These are phyloP conservation scores for Leptographium lundbergii DNA, from an alignment of 2,329 filamentous ascomycete species.

Conservation along the genomic window DNA sequence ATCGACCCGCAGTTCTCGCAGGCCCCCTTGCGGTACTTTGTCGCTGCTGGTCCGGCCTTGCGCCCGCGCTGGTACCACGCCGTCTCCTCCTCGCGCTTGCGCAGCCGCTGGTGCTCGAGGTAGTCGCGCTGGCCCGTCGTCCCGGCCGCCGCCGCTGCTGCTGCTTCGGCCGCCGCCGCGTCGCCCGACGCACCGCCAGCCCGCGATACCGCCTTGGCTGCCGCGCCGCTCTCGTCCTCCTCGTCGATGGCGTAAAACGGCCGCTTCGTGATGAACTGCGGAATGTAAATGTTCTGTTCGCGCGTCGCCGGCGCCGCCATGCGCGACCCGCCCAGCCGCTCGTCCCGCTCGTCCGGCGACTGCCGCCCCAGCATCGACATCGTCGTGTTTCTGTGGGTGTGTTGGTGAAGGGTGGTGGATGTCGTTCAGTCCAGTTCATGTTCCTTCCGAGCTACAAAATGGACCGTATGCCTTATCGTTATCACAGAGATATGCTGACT, in stretches of 20 bases:
- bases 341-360: slow-evolving; percentile 13
- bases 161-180: background rate
- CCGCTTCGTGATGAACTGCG: slow-evolving; percentile 93
- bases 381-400: background rate
- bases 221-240: slow-evolving; percentile 17
- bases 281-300: slow-evolving; percentile 97
- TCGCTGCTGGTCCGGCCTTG: slow-evolving; percentile 74
- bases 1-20: slow-evolving; percentile 98
- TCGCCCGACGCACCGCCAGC: slow-evolving; percentile 12
- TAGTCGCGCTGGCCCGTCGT: slow-evolving; percentile 43
- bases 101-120: slow-evolving; percentile 87
- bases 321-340: slow-evolving; percentile 12
- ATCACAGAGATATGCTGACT: too few species aligned
- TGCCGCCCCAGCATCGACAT: slow-evolving; percentile 13
- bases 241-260: slow-evolving; percentile 87
- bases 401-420: background rate
- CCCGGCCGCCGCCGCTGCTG: background rate
- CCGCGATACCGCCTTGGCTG: slow-evolving; percentile 27
- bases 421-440: background rate
- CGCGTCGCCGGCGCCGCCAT: slow-evolving; percentile 30
- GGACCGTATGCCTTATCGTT: too few species aligned
- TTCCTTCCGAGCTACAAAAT: too few species aligned
- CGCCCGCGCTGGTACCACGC: slow-evolving; percentile 91
- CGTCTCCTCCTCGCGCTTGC: slow-evolving; percentile 60
- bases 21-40: slow-evolving; percentile 94